phyloP scores from a whole-genome alignment of 2,329 filamentous ascomycete species.

The Beauveria asiatica region DNA sequence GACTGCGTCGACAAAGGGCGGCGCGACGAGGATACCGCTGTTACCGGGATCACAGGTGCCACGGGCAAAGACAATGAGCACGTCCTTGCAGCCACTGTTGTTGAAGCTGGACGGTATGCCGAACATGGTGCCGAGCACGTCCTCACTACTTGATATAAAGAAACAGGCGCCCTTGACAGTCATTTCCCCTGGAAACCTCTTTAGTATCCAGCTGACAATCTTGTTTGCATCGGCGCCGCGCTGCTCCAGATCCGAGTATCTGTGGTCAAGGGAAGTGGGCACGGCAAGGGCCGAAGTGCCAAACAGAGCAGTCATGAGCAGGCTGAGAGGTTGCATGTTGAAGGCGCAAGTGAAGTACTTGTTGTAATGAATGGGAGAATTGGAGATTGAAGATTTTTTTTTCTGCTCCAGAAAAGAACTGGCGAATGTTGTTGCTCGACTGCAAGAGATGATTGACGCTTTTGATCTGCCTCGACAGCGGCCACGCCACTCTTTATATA shows the following conservation, averaged over 20 bases:
- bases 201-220: background rate
- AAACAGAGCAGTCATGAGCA: conserved; percentile 3
- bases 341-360: background rate
- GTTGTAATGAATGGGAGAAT: too few species aligned
- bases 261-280: conserved; percentile 1
- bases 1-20: conserved; percentile 20
- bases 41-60: conserved; percentile 24
- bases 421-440: background rate
- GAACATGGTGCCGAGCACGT: conserved; percentile 11
- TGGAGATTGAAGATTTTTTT: background rate
- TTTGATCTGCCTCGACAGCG: background rate
- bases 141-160: conserved; percentile 12
- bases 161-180: conserved; percentile 13
- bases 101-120: conserved; percentile 13
- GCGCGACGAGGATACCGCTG: conserved; percentile 21
- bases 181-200: conserved; percentile 14
- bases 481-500: background rate
- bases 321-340: background rate
- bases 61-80: conserved; percentile 22
- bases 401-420: background rate
- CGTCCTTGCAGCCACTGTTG: conserved; percentile 17
- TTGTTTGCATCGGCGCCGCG: conserved; percentile 5
- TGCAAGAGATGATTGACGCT: background rate
- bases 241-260: background rate
- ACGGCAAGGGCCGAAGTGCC: conserved; percentile 1